Percentiles rank a stretch among this genome's conserved stretches.
These are phyloP conservation scores for Fusarium staphyleae DNA, from an alignment of 2,329 filamentous ascomycete genomes.

Conservation along the genomic window DNA sequence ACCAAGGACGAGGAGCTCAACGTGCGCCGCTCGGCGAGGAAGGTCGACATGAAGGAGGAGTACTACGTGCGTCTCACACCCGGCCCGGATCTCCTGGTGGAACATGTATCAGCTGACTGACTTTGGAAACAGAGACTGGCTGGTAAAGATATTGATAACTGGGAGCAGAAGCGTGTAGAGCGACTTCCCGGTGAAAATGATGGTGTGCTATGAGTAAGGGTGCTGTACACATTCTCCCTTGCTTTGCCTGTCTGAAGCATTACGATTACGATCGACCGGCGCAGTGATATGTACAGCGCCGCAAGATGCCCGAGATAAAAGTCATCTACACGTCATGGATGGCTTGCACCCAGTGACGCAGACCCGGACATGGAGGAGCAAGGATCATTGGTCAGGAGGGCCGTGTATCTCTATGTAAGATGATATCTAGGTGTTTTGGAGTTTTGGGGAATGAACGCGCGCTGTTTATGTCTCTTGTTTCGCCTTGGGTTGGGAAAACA, in stretches of 20 bases:
- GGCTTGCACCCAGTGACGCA: neutral
- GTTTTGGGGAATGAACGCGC: conserved; percentile 18
- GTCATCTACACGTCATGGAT: conserved; percentile 16
- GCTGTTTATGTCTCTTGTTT: conserved; percentile 8
- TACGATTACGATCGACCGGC: conserved; percentile 8
- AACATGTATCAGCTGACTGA: conserved; percentile 18
- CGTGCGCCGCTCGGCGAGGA: conserved; percentile 73
- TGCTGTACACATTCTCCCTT: conserved; percentile 16
- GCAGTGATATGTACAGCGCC: neutral
- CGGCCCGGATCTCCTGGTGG: neutral
- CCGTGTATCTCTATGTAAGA: conserved; percentile 22
- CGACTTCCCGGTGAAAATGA: conserved; percentile 89
- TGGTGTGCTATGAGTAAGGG: conserved; percentile 66
- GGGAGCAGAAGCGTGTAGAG: conserved; percentile 96
- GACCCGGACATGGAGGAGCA: conserved; percentile 10
- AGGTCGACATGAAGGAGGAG: conserved; percentile 82
- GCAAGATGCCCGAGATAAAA: conserved; percentile 9
- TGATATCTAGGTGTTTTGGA: conserved; percentile 25
- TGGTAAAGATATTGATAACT: conserved; percentile 93
- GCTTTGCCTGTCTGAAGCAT: conserved; percentile 17
- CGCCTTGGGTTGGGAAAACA: neutral
- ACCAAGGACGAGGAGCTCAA: conserved; percentile 86
- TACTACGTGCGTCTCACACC: conserved; percentile 73
- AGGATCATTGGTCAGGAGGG: conserved; percentile 13
- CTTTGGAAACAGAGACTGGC: conserved; percentile 43